Conservation (phyloP, 169 alveolate species). For the Plasmodium fragile region DNA sequence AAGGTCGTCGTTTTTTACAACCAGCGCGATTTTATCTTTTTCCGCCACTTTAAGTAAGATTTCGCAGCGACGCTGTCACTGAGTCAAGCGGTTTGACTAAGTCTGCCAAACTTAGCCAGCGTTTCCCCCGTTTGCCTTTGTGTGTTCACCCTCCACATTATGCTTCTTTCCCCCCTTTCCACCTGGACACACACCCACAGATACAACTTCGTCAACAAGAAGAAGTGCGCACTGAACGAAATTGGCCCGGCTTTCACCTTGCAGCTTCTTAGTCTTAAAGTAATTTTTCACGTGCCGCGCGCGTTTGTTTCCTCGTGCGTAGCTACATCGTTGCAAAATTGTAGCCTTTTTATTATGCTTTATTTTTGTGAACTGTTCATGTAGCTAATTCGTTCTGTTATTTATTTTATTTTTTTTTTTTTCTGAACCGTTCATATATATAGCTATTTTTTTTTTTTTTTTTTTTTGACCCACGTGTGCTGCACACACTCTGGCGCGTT, state of each 20-base stretch:
- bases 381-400: not conserved
- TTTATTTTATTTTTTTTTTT: not conserved
- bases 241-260: slow-evolving; percentile 99
- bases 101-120: not conserved
- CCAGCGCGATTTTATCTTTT: slow-evolving; percentile 99
- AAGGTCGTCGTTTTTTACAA: slow-evolving; percentile 98
- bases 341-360: not conserved
- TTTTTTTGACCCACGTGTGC: not conserved
- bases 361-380: not conserved
- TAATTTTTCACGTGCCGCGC: slow-evolving; percentile 84
- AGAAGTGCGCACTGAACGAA: slow-evolving; percentile 95
- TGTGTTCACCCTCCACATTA: not conserved
- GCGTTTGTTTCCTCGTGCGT: not conserved
- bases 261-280: slow-evolving; percentile 94
- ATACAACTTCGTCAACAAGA: slow-evolving; percentile 84
- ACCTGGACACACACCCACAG: slow-evolving; percentile 32
- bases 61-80: not conserved
- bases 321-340: not conserved
- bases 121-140: not conserved
- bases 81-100: not conserved
- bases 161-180: not conserved
- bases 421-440: not conserved
- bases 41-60: slow-evolving; percentile 97
- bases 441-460: not conserved
- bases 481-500: not conserved